phyloP scores from a whole-genome alignment of 202 grass and related monocot species.

The Tripidium arundinaceum region DNA sequence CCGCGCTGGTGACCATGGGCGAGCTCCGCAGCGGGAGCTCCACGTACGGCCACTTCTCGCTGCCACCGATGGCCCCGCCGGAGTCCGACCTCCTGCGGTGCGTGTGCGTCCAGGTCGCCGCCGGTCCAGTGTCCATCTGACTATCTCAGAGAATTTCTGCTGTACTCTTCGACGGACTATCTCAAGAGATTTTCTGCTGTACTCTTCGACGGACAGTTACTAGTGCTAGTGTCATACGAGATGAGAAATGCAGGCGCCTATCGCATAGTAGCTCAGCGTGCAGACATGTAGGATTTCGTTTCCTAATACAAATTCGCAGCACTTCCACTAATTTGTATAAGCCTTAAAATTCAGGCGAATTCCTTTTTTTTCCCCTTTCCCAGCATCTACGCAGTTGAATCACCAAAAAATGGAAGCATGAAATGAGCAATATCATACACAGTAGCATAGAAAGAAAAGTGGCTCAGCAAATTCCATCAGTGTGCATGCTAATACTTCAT shows the following conservation, averaged over 20 bases:
- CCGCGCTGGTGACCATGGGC: slow-evolving; percentile 54
- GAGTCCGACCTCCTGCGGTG: slow-evolving; percentile 37
- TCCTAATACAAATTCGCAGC: neutral
- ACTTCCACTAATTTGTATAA: neutral
- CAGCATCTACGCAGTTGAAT: too few relatives aligned
- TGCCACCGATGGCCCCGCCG: slow-evolving; percentile 52
- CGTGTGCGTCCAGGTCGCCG: slow-evolving; percentile 33
- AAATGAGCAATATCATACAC: neutral
- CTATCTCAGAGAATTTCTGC: neutral
- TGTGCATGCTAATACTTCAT: neutral
- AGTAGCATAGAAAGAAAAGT: neutral
- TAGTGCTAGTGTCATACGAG: neutral
- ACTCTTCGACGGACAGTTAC: neutral
- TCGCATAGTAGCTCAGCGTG: too few relatives aligned
- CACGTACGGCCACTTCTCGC: slow-evolving; percentile 57
- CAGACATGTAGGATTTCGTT: neutral
- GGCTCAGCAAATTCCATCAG: neutral
- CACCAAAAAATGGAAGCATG: too few relatives aligned
- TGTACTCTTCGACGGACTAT: neutral
- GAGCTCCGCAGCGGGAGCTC: slow-evolving; percentile 67
- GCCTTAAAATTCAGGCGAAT: neutral
- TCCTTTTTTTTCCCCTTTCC: neutral
- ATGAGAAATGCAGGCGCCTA: neutral
- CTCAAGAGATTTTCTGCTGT: neutral
- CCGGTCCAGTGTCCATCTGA: slow-evolving; percentile 41